Conservation (phyloP, 306 rosid genomes). For the Abrus pulchellus region DNA sequence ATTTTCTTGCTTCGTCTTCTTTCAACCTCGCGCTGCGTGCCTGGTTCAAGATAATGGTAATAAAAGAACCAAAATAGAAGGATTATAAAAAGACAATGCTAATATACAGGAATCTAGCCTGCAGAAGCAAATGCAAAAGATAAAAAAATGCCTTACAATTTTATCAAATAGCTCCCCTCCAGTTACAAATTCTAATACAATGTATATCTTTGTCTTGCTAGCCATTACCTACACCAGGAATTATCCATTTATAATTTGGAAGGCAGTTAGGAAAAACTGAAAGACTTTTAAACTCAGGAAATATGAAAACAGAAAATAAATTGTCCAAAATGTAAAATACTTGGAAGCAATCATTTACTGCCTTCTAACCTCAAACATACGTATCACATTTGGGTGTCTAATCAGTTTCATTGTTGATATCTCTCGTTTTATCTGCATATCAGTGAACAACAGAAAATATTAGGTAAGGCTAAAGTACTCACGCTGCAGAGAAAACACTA, state of each 20-base stretch:
- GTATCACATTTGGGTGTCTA: conserved; percentile 92
- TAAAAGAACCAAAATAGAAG: conserved; percentile 28
- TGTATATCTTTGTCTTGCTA: conserved; percentile 93
- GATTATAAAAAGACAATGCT: conserved; percentile 27
- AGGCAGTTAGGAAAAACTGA: conserved; percentile 29
- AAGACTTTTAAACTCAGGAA: neutral
- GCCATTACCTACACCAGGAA: conserved; percentile 86
- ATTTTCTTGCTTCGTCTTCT: conserved; percentile 96
- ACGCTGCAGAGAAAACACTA: conserved; percentile 5
- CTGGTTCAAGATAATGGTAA: conserved; percentile 54
- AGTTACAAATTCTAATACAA: conserved; percentile 89
- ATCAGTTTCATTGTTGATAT: conserved; percentile 95
- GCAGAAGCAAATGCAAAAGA: conserved; percentile 29
- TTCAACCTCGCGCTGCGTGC: conserved; percentile 85
- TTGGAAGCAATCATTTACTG: neutral
- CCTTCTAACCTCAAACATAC: conserved; percentile 87
- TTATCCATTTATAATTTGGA: conserved; percentile 43
- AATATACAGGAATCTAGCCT: conserved; percentile 15
- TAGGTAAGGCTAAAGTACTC: conserved; percentile 17
- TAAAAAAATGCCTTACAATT: conserved; percentile 72
- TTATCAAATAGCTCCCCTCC: conserved; percentile 95
- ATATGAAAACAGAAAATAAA: conserved; percentile 44
- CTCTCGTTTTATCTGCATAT: conserved; percentile 91
- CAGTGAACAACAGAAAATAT: conserved; percentile 32
- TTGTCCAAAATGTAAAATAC: conserved; percentile 30